phyloP scores from a whole-genome alignment of 1,139 yeast genomes.

The Blastobotrys elegans region DNA sequence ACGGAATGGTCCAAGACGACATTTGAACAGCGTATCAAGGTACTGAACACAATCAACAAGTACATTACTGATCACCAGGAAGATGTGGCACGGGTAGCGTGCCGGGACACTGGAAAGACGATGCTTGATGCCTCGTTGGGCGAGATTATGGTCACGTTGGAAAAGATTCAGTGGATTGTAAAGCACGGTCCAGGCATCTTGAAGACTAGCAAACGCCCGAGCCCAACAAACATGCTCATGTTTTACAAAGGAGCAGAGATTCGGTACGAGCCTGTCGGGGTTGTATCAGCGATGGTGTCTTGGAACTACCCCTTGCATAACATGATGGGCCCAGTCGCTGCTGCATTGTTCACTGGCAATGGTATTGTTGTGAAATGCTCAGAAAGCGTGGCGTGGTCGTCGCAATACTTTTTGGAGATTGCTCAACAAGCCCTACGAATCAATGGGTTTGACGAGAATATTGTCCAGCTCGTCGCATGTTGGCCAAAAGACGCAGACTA shows the following conservation, averaged over 20 bases:
- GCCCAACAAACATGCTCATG: slow-evolving; percentile 81
- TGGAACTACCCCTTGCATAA: slow-evolving; percentile 96
- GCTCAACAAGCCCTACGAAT: slow-evolving; percentile 65
- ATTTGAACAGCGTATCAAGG: slow-evolving; percentile 60
- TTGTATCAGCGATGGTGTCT: slow-evolving; percentile 84
- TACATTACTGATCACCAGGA: slow-evolving; percentile 79
- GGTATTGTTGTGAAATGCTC: slow-evolving; percentile 89
- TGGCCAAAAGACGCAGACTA: slow-evolving; percentile 85
- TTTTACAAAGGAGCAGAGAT: slow-evolving; percentile 84
- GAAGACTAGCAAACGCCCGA: slow-evolving; percentile 71
- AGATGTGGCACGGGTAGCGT: slow-evolving; percentile 82
- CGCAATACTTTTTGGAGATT: slow-evolving; percentile 66
- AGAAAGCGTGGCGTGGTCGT: slow-evolving; percentile 94
- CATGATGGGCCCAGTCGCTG: slow-evolving; percentile 84
- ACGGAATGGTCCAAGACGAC: slow-evolving; percentile 52
- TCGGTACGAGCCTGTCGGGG: slow-evolving; percentile 83
- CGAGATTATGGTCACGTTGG: slow-evolving; percentile 83
- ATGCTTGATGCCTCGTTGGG: slow-evolving; percentile 96
- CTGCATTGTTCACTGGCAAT: slow-evolving; percentile 85
- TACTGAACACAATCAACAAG: slow-evolving; percentile 64
- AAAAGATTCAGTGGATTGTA: slow-evolving; percentile 84
- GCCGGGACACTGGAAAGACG: slow-evolving; percentile 95
- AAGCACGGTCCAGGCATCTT: slow-evolving; percentile 74
- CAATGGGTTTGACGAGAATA: slow-evolving; percentile 70
- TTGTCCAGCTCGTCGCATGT: slow-evolving; percentile 72